Base-by-base conservation (phyloP, 768 basidiomycete species). In the Naematelia aurantialba region DNA sequence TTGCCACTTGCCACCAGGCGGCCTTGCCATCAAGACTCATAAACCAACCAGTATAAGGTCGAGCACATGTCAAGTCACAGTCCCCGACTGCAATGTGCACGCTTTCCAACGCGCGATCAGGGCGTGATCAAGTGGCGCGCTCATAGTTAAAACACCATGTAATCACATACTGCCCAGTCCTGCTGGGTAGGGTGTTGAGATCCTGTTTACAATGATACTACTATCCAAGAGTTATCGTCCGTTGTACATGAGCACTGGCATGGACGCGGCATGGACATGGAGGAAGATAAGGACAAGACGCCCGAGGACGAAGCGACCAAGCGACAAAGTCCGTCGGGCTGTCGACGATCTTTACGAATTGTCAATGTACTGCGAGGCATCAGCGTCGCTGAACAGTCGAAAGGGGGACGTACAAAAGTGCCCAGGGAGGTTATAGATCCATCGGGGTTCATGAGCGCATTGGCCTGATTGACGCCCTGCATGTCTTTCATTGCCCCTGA, bases 401-500 rank as follows among this genome's bases (percentile, higher is more conserved):
- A 39, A 17, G 8, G 17, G 17, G 34, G 17, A 39, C 34, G 17
- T 39, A 39, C 34, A 17, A 8, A 77, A 25, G 39, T 50, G 31
- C 76, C 76, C 34, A 77, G 62, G 53, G 62, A 59, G 45, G 76
- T 76, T 62, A 77, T 75, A 48, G 31, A 31, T 14, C 76, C 76
- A 30, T 60, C 56, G 8, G 69, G 66, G 64, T 71, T 68, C 76
- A 77, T 77, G 27, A 77, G 56, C 21, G 70, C 67, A 65, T 77
- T 76, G 59, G 31, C 49, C 55, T 74, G 69, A 60, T 75, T 70
- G 61, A 77, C 76, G 39, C 76, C 76, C 57, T 77, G 76, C 73
- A 77, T 71, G 47, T 77, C 45, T 52, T 65, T 50, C 72, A 74
- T 71, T 22, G 66, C 65, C 56, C 66, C 65, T 68, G 31, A 13